Evolutionary conservation across 805 yeast genomes (phyloP), one percentile per base, ranked within the genome.

Genomic region (Babjeviella inositovora): DNA sequence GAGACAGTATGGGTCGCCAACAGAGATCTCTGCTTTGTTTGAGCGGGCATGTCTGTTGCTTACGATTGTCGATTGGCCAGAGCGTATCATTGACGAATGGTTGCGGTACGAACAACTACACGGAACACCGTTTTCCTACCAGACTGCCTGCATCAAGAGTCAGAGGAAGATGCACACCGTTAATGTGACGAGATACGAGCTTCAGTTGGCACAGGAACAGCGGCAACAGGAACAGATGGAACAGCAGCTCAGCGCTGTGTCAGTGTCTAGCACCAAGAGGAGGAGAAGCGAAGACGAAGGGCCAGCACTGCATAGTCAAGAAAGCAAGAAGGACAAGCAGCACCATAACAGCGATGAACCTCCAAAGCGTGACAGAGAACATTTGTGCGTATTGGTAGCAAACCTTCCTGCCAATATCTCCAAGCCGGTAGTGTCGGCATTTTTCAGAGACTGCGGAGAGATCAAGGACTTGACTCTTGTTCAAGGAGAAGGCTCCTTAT

Each of bases 361-460:
- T 23, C 26, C 31, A 21, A 20, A 35, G 7, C 50, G 80, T 32
- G 63, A 67, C 25, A 44, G 92, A 35, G 92, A 80, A 41, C 47
- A 60, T 13, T 50, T 56, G 9, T 56, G 77, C 0, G 59, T 77
- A 0, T 43, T 67, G n/a, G 69, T 75, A 0, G 39, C 46, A 1
- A 56, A 63, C 18, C 32, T 77, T 3, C 62, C 74, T 0, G 17
- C 27, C 1, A 38, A 43, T 6, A 39, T 46, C 2, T 47, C 54
- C 7, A 63, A 63, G 23, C 28, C 33, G 3, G 50, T 53, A 4
- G 23, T 76, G 1, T 25, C 32, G 3, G 33, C 37, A 1, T 57
- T 64, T 24, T 74, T 80, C 37, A 28, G 41, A 18, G 75, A 66
- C 14, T 79, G 85, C 44, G 92, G 90, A 2, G 37, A 30, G 0